Percentiles rank a stretch among this genome's conserved stretches.
Evolutionary conservation across 768 basidiomycete genomes (phyloP).

Genomic region (Cubamyces lactineus): DNA sequence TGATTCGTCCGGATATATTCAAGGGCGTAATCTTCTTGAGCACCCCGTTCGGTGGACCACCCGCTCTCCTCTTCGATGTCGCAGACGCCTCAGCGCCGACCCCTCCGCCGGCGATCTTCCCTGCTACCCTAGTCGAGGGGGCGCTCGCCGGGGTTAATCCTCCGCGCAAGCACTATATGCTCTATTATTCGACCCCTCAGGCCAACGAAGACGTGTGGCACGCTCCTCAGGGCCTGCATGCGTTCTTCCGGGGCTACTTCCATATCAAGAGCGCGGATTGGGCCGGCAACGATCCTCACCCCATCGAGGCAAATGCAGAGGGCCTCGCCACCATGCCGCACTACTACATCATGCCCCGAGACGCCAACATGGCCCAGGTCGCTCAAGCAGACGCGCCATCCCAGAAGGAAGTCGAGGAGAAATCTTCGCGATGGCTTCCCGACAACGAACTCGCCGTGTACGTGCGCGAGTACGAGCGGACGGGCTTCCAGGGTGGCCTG

Average conservation of each 20-base stretch:
- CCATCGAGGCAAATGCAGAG: conserved; percentile 16
- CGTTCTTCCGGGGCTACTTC: conserved; percentile 57
- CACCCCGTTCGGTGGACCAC: conserved; percentile 54
- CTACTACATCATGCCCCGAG: conserved; percentile 64
- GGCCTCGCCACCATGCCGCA: conserved; percentile 44
- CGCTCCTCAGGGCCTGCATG: conserved; percentile 47
- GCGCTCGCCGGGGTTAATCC: conserved; percentile 46
- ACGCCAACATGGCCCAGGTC: conserved; percentile 56
- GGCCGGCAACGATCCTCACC: conserved; percentile 44
- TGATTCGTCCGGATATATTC: conserved; percentile 60
- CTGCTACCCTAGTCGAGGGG: conserved; percentile 12
- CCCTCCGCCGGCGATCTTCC: conserved; percentile 9
- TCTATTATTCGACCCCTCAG: conserved; percentile 50
- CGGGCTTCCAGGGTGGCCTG: conserved; percentile 67
- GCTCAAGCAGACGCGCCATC: conserved; percentile 42
- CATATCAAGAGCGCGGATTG: conserved; percentile 64
- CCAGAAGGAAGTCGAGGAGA: conserved; percentile 29
- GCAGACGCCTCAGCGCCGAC: not conserved
- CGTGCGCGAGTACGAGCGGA: conserved; percentile 49
- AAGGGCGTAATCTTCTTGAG: conserved; percentile 62
- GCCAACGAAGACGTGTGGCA: conserved; percentile 50
- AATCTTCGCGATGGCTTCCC: conserved; percentile 45
- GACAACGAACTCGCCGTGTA: conserved; percentile 54
- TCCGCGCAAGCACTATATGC: conserved; percentile 60
- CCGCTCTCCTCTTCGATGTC: conserved; percentile 33